Percentiles rank a stretch among this genome's conserved stretches.
Evolutionary conservation across 495 filamentous ascomycete genomes (phyloP).

Genomic region (Endocarpon pusillum): DNA sequence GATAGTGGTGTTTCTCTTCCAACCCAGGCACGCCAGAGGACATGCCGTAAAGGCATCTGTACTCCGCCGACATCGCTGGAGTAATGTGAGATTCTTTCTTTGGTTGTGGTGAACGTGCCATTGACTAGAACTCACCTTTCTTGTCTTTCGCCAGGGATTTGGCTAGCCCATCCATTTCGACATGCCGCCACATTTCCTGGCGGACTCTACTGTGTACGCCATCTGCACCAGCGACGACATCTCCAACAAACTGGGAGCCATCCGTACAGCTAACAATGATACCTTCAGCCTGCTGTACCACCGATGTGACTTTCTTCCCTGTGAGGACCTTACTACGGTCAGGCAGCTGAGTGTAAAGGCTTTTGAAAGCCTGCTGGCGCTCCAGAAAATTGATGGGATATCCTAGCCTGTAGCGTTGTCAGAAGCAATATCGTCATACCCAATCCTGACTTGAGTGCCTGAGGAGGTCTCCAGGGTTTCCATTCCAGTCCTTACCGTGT

Average conservation of each 20-base stretch:
- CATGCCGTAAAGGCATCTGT: constrained; percentile 14
- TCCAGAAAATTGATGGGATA: constrained; percentile 14
- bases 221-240: constrained; percentile 34
- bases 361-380: constrained; percentile 14
- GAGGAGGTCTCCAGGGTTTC: no score
- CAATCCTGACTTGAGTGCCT: no score
- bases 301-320: constrained; percentile 7
- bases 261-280: constrained; percentile 6
- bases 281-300: constrained; percentile 3
- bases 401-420: no score
- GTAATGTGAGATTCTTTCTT: constrained; percentile 3
- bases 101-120: not conserved
- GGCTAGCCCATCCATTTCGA: constrained; percentile 6
- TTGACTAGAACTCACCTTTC: constrained; percentile 6
- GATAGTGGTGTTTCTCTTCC: constrained; percentile 2
- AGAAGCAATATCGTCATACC: no score
- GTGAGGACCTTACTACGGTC: constrained; percentile 3
- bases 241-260: constrained; percentile 22
- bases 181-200: constrained; percentile 21
- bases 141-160: constrained; percentile 5
- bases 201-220: constrained; percentile 33
- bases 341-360: constrained; percentile 8
- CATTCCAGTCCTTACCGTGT: constrained; percentile 2
- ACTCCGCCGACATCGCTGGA: constrained; percentile 13
- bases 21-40: constrained; percentile 7